These are phyloP conservation scores for Rhynchospora breviuscula DNA, from an alignment of 176 grass and related monocot genomes.

Conservation along the genomic window DNA sequence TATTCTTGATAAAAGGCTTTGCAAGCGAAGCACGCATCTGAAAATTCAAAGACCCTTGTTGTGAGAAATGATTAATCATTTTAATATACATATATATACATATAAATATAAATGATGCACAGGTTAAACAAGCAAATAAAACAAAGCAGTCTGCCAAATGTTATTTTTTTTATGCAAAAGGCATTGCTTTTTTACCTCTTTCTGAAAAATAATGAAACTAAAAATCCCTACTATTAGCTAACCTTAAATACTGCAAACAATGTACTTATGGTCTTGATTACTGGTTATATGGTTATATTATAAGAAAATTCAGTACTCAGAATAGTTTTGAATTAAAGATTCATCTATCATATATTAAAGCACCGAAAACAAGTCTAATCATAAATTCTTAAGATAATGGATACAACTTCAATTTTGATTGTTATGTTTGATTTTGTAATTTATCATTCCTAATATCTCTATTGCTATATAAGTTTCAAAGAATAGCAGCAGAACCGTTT, in stretches of 20 bases:
- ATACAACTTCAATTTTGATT: not conserved
- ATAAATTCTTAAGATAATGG: not conserved
- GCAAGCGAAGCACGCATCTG: constrained; percentile 16
- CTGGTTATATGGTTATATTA: too few relatives aligned
- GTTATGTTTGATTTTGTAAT: not conserved
- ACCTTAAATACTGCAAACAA: not conserved
- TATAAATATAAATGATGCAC: too few relatives aligned
- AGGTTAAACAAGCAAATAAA: not conserved
- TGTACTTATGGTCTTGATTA: too few relatives aligned
- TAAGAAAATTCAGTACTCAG: not conserved
- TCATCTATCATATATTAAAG: not conserved
- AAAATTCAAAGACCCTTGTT: constrained; percentile 6
- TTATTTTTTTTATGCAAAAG: not conserved
- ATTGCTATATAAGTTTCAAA: not conserved
- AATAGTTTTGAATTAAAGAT: not conserved
- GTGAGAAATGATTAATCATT: not conserved
- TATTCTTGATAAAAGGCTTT: not conserved
- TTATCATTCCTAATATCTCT: not conserved
- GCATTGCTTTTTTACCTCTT: not conserved
- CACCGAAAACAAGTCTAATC: not conserved
- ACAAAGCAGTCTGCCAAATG: not conserved
- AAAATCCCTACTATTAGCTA: not conserved
- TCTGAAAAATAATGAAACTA: not conserved
- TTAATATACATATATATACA: too few relatives aligned
- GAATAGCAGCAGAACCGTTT: not conserved